Evolutionary conservation across 768 basidiomycete species (phyloP).

Genomic region (Mycena rebaudengoi): DNA sequence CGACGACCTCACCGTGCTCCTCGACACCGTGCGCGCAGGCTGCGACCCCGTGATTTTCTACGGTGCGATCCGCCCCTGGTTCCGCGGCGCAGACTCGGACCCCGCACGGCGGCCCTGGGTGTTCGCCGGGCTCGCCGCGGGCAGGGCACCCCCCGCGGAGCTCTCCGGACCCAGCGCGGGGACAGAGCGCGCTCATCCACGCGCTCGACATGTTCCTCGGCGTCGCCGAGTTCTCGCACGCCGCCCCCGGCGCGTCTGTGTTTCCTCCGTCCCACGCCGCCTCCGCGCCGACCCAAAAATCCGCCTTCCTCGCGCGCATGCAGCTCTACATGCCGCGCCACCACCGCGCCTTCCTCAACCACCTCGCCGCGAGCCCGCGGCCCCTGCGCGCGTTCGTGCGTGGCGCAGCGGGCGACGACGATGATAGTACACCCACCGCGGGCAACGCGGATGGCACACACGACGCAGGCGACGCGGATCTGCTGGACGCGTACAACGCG

Average conservation of each 20-base stretch:
- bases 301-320: constrained; percentile 75
- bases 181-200: constrained; percentile 81
- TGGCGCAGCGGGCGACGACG: too few species aligned
- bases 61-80: constrained; percentile 80
- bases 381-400: constrained; percentile 71
- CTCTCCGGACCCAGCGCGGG: constrained; percentile 85
- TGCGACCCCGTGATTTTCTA: constrained; percentile 82
- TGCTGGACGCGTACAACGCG: constrained; percentile 67
- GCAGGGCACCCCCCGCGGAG: constrained; percentile 56
- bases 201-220: constrained; percentile 78
- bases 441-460: constrained; percentile 6
- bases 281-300: constrained; percentile 27
- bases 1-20: constrained; percentile 64
- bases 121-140: constrained; percentile 67
- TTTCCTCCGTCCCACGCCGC: too few species aligned
- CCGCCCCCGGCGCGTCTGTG: constrained; percentile 34
- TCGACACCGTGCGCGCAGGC: constrained; percentile 70
- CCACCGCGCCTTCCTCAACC: constrained; percentile 79
- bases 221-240: constrained; percentile 60
- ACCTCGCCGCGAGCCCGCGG: constrained; percentile 67
- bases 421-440: too few species aligned
- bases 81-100: constrained; percentile 73
- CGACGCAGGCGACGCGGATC: constrained; percentile 34
- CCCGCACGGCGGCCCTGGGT: constrained; percentile 54
- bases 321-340: constrained; percentile 84